A percentile compares a stretch with the other conserved stretches of the same genome.
phyloP scores from a whole-genome alignment of 2,329 filamentous ascomycete genomes.

The Cordyceps javanica region DNA sequence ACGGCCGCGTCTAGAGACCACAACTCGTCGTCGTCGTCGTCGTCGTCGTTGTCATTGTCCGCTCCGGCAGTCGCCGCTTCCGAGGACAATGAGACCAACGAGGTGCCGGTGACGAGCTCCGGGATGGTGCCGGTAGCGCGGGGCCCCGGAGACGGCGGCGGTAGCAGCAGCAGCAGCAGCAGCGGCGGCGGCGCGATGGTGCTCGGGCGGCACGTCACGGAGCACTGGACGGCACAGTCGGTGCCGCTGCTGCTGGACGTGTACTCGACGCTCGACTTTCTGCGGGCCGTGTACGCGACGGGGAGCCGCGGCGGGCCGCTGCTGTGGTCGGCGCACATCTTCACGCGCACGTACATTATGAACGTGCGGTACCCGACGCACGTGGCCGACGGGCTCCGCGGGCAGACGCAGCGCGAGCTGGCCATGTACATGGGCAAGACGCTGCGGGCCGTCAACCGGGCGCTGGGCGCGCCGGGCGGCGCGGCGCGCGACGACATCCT shows the following conservation, averaged over 20 bases:
- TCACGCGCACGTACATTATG: conserved; percentile 33
- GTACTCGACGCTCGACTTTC: conserved; percentile 30
- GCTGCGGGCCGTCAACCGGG: conserved; percentile 31
- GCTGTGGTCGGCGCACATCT: conserved; percentile 34
- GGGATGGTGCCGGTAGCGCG: not conserved
- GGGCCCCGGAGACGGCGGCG: too few relatives aligned
- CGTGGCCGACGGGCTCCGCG: conserved; percentile 20
- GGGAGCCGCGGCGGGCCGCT: conserved; percentile 27
- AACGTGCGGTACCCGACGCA: conserved; percentile 29
- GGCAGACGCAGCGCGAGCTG: conserved; percentile 26
- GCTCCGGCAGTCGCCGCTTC: not conserved
- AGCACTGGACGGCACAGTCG: conserved; percentile 34
- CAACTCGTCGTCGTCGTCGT: not conserved
- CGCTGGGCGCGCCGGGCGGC: conserved; percentile 25
- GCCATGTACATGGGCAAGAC: conserved; percentile 31
- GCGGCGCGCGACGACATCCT: conserved; percentile 30
- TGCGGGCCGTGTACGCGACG: conserved; percentile 24
- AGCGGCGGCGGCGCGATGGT: not conserved
- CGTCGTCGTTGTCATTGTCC: not conserved
- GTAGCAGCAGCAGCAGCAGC: not conserved
- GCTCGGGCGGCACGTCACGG: conserved; percentile 18
- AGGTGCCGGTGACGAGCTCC: not conserved
- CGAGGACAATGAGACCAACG: not conserved
- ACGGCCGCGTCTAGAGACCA: not conserved
- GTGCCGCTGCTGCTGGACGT: conserved; percentile 33